Evolutionary conservation across 257 asterid species (phyloP).

Genomic region (Capsicum pubescens): DNA sequence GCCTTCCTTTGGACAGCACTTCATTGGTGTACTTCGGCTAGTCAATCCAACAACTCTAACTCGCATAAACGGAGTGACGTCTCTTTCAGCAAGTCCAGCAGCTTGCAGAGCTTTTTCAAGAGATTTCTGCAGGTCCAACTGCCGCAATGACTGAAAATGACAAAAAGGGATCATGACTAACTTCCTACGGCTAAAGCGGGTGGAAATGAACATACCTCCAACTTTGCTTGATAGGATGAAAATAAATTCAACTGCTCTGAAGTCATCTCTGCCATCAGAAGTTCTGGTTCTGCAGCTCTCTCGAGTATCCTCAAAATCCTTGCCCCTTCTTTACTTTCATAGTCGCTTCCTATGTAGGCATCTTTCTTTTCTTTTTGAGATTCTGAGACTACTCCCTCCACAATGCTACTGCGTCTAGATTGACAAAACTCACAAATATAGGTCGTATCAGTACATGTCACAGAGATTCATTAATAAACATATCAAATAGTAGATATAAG

Average conservation of each 20-base stretch:
- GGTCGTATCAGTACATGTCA: conserved; percentile 27
- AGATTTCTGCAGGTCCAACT: conserved; percentile 65
- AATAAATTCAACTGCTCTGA: conserved; percentile 76
- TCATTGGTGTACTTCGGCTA: conserved; percentile 46
- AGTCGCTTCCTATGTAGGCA: conserved; percentile 49
- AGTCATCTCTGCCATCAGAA: conserved; percentile 98
- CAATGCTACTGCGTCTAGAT: conserved; percentile 70
- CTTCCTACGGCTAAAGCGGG: conserved; percentile 20
- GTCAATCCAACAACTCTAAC: conserved; percentile 85
- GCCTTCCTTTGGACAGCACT: conserved; percentile 54
- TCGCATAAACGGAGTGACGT: conserved; percentile 84
- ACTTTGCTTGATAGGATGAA: conserved; percentile 75
- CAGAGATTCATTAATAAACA: conserved; percentile 1
- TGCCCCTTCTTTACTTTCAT: conserved; percentile 92
- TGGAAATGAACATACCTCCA: conserved; percentile 67
- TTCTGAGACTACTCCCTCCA: conserved; percentile 78
- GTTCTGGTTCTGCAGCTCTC: conserved; percentile 94
- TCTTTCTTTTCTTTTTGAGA: conserved; percentile 61
- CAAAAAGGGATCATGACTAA: conserved; percentile 30
- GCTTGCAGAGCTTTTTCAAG: conserved; percentile 76
- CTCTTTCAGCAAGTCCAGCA: conserved; percentile 81
- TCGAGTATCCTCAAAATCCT: conserved; percentile 88
- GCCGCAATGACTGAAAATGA: conserved; percentile 61
- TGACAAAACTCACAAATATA: not conserved
- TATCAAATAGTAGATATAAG: conserved; percentile 28